Evolutionary conservation across 768 basidiomycete genomes (phyloP).

Genomic region (Dentipellis fragilis): DNA sequence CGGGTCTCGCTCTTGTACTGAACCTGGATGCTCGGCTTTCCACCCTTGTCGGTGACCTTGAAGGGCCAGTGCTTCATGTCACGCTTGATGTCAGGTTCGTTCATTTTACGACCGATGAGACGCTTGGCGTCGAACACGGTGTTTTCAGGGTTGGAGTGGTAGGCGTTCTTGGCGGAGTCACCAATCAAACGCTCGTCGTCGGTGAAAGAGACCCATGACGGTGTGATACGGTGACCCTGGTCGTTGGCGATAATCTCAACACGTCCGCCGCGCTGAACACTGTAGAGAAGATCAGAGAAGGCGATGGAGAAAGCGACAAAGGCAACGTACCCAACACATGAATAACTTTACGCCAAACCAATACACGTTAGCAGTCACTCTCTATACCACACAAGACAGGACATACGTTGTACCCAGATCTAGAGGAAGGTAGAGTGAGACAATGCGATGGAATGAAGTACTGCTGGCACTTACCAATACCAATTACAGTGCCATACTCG

Average conservation of each 20-base stretch:
- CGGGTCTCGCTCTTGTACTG: constrained; percentile 69
- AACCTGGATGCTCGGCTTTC: constrained; percentile 75
- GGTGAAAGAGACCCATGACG: constrained; percentile 52
- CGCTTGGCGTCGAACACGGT: constrained; percentile 97
- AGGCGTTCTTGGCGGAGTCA: constrained; percentile 94
- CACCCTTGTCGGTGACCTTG: constrained; percentile 64
- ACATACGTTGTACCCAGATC: constrained; percentile 90
- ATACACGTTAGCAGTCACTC: constrained; percentile 61
- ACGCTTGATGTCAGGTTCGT: constrained; percentile 70
- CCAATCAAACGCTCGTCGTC: constrained; percentile 71
- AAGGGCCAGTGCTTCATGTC: constrained; percentile 93
- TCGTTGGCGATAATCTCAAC: constrained; percentile 50
- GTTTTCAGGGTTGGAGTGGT: constrained; percentile 83
- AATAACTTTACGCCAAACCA: constrained; percentile 42
- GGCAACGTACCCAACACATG: not conserved
- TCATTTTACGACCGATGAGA: constrained; percentile 80
- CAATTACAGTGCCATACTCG: constrained; percentile 89
- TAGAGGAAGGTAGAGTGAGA: constrained; percentile 20
- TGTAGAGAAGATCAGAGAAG: not conserved
- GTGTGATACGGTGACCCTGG: constrained; percentile 54
- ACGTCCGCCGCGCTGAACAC: constrained; percentile 27
- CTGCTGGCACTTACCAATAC: constrained; percentile 55
- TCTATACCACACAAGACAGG: not conserved
- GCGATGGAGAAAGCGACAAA: not conserved
- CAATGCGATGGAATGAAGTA: not conserved